A percentile compares a stretch with the other conserved stretches of the same genome.
Evolutionary conservation across 257 asterid species (phyloP).

Genomic region (Sherardia arvensis): DNA sequence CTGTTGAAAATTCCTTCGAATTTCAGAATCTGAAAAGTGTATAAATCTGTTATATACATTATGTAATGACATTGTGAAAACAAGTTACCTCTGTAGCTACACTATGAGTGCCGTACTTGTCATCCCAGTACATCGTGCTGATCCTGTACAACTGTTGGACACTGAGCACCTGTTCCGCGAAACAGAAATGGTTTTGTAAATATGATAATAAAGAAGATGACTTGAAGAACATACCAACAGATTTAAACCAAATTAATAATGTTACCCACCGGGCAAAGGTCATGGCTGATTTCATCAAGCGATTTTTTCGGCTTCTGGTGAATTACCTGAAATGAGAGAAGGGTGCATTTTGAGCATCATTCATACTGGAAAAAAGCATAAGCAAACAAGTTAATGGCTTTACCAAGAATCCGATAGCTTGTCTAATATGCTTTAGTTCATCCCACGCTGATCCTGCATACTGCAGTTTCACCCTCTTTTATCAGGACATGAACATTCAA

Average conservation of each 20-base stretch:
- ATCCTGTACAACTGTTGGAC: conserved; percentile 92
- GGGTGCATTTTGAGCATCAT: neutral
- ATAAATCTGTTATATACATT: conserved; percentile 20
- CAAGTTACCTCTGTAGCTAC: conserved; percentile 90
- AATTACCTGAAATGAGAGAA: conserved; percentile 46
- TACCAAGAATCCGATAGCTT: conserved; percentile 97
- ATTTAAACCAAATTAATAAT: conserved; percentile 1
- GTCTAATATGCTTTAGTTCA: conserved; percentile 95
- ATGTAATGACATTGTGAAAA: conserved; percentile 29
- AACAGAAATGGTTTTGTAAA: conserved; percentile 8
- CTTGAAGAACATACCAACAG: conserved; percentile 4
- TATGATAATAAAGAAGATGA: neutral
- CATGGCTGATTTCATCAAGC: conserved; percentile 77
- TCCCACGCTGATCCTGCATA: conserved; percentile 98
- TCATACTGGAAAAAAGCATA: neutral
- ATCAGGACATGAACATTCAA: conserved; percentile 6
- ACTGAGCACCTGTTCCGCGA: conserved; percentile 64
- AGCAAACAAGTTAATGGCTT: neutral
- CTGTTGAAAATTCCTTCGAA: conserved; percentile 21
- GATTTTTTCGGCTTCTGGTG: conserved; percentile 96
- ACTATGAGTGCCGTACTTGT: conserved; percentile 95
- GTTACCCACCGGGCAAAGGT: conserved; percentile 79
- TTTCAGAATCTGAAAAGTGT: neutral
- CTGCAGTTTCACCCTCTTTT: conserved; percentile 40
- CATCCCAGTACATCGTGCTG: conserved; percentile 99